Evolutionary conservation across 768 basidiomycete genomes (phyloP).

Genomic region (Tricholoma matsutake): DNA sequence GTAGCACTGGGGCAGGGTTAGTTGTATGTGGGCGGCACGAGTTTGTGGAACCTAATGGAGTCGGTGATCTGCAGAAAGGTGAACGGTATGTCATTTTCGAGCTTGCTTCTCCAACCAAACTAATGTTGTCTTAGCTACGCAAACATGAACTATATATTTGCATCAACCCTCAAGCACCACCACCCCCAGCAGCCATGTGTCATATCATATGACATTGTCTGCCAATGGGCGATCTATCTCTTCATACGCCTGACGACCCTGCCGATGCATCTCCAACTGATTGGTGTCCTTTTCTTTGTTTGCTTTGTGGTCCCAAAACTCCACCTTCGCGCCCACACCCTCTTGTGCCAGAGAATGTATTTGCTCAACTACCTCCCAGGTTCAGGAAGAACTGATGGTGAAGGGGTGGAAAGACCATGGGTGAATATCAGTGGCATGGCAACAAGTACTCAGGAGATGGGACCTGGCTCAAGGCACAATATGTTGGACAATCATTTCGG

Average conservation of each 20-base stretch:
- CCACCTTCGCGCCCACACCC: conserved; percentile 24
- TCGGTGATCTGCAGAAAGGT: conserved; percentile 28
- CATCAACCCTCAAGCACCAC: conserved; percentile 5
- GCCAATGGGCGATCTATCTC: conserved; percentile 28
- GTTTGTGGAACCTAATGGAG: too few species aligned
- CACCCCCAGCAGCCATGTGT: conserved; percentile 10
- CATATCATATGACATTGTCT: conserved; percentile 32
- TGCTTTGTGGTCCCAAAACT: conserved; percentile 24
- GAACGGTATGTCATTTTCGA: conserved; percentile 27
- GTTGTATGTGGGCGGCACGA: conserved; percentile 28
- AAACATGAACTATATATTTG: too few species aligned
- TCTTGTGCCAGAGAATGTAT: conserved; percentile 17
- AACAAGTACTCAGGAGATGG: conserved; percentile 8
- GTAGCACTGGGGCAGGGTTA: conserved; percentile 22
- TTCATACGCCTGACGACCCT: too few species aligned
- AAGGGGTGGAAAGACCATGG: conserved; percentile 33
- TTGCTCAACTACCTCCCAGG: conserved; percentile 20
- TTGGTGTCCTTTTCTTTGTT: neutral
- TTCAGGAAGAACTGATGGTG: too few species aligned
- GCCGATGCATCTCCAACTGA: neutral
- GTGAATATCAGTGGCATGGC: conserved; percentile 26
- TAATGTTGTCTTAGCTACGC: too few species aligned
- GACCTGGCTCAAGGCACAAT: too few species aligned
- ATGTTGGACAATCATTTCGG: too few species aligned
- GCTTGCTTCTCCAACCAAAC: neutral